These are phyloP conservation scores for Hypericum perforatum DNA, from an alignment of 345 rosid species.

Conservation along the genomic window DNA sequence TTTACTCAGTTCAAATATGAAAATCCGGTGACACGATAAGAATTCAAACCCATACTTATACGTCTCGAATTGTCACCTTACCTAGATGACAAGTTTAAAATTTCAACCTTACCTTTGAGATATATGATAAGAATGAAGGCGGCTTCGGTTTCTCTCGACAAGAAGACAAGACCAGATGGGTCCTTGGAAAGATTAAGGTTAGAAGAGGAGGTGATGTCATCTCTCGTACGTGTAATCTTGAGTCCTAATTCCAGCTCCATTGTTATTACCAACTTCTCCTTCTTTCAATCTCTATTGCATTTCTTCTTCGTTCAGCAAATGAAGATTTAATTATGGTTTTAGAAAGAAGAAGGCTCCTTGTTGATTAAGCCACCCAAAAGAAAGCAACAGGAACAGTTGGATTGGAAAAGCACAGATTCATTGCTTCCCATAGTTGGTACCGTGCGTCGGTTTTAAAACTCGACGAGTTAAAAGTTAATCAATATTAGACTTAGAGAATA, in stretches of 20 bases:
- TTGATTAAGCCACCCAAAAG: neutral
- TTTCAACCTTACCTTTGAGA: constrained; percentile 43
- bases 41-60: no score
- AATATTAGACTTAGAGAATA: no score
- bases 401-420: constrained; percentile 39
- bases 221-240: constrained; percentile 58
- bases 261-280: neutral
- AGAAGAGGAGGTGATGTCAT: constrained; percentile 40
- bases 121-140: constrained; percentile 56
- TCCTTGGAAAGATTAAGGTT: constrained; percentile 43
- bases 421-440: constrained; percentile 30
- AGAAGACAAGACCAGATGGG: constrained; percentile 43
- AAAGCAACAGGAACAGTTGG: neutral
- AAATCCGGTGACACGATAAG: no score
- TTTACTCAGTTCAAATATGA: no score
- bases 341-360: neutral
- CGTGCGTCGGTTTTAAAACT: constrained; percentile 1
- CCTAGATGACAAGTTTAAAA: no score
- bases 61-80: no score
- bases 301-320: neutral
- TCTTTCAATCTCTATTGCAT: neutral
- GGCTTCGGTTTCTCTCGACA: constrained; percentile 60
- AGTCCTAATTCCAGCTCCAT: constrained; percentile 88
- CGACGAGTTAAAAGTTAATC: constrained; percentile 12
- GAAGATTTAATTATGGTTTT: neutral